These are phyloP conservation scores for Ogataea siamensis DNA, from an alignment of 805 yeast genomes.

Conservation along the genomic window DNA sequence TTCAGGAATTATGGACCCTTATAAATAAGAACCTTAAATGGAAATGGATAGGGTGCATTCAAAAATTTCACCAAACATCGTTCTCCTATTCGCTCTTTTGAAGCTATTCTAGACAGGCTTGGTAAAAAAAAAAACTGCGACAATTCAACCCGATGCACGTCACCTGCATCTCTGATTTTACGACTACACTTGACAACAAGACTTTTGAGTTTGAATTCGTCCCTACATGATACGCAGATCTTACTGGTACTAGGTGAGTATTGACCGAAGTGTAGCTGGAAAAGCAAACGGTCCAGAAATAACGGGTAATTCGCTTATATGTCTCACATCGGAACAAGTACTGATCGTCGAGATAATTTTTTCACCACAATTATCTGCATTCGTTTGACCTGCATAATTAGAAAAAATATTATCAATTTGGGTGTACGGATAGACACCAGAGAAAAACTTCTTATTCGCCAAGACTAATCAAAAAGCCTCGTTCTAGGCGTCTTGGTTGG, in stretches of 20 bases:
- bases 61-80: background rate
- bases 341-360: conserved; percentile 4
- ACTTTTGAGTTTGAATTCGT: too few relatives aligned
- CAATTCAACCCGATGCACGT: background rate
- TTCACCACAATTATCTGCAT: background rate
- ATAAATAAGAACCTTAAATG: background rate
- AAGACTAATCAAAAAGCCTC: background rate
- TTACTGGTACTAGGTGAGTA: too few relatives aligned
- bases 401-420: background rate
- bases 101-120: background rate
- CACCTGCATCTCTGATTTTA: background rate
- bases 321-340: too few relatives aligned
- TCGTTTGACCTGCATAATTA: background rate
- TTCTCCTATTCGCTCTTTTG: background rate
- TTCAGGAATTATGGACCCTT: background rate
- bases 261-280: too few relatives aligned
- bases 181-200: too few relatives aligned
- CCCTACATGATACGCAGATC: too few relatives aligned
- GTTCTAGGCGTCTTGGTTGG: background rate
- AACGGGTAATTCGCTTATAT: background rate
- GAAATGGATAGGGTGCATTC: background rate
- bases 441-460: background rate
- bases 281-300: background rate
- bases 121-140: conserved; percentile 1
- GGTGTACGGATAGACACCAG: too few relatives aligned